Evolutionary conservation across 305 asterid genomes (phyloP).

Genomic region (Fraxinus sp.): DNA sequence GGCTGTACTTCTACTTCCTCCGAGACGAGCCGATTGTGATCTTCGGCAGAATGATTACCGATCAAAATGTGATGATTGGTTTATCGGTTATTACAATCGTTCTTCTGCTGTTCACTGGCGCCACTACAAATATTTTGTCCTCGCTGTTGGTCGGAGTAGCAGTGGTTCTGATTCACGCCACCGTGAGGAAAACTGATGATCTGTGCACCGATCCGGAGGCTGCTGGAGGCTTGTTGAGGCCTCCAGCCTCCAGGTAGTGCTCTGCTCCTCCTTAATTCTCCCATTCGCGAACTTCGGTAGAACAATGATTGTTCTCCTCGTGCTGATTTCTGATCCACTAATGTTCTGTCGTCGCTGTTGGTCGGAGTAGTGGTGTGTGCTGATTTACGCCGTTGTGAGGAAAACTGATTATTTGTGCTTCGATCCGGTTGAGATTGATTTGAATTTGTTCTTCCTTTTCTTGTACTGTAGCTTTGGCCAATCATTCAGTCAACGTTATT

Average conservation of each 20-base stretch:
- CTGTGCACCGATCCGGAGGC: conserved; percentile 61
- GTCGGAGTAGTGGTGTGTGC: conserved; percentile 54
- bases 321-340: conserved; percentile 48
- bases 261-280: conserved; percentile 28
- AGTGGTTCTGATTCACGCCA: conserved; percentile 71
- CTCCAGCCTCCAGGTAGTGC: conserved; percentile 36
- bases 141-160: conserved; percentile 56
- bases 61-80: conserved; percentile 58
- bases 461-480: background rate
- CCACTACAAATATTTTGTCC: conserved; percentile 54
- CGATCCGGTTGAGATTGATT: conserved; percentile 54
- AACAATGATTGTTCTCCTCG: conserved; percentile 49
- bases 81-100: conserved; percentile 47
- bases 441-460: background rate
- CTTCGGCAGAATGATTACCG: conserved; percentile 56
- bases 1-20: conserved; percentile 81
- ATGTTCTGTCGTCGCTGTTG: conserved; percentile 51
- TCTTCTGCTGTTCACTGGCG: conserved; percentile 60
- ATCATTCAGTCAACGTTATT: background rate
- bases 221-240: conserved; percentile 43
- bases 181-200: conserved; percentile 75
- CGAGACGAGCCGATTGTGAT: conserved; percentile 77
- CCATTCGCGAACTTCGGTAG: conserved; percentile 54
- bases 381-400: conserved; percentile 69
- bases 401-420: conserved; percentile 58